These are phyloP conservation scores for Prunus mongolica DNA, from an alignment of 306 rosid genomes.

Conservation along the genomic window DNA sequence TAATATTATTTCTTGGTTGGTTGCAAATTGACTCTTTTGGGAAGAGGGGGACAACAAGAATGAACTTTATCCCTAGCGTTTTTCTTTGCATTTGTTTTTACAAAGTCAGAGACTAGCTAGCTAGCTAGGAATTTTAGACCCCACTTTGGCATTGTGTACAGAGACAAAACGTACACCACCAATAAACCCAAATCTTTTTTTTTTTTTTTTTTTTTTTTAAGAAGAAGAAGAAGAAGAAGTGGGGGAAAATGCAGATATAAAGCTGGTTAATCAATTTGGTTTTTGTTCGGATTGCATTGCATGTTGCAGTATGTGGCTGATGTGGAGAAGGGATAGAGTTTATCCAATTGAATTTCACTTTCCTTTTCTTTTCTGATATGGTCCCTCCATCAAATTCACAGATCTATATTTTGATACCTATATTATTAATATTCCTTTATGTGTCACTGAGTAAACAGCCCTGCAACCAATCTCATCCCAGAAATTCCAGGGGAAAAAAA, in stretches of 20 bases:
- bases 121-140: neutral
- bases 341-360: slow-evolving; percentile 44
- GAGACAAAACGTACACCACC: too few species aligned
- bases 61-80: slow-evolving; percentile 18
- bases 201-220: too few species aligned
- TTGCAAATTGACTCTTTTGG: neutral
- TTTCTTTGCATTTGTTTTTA: slow-evolving; percentile 13
- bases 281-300: slow-evolving; percentile 3
- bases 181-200: neutral
- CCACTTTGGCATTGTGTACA: too few species aligned
- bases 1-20: neutral
- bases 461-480: neutral
- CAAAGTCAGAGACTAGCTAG: slow-evolving; percentile 26
- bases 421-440: neutral
- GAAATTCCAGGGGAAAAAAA: neutral
- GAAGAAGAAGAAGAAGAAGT: too few species aligned
- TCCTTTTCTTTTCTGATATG: slow-evolving; percentile 14
- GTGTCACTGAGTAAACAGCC: neutral
- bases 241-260: neutral
- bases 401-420: neutral
- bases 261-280: neutral
- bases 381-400: slow-evolving; percentile 61
- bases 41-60: slow-evolving; percentile 17
- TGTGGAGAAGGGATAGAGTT: slow-evolving; percentile 52
- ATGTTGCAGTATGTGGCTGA: slow-evolving; percentile 33